Evolutionary conservation across 257 asterid genomes (phyloP).

Genomic region (Solanum habrochaites): DNA sequence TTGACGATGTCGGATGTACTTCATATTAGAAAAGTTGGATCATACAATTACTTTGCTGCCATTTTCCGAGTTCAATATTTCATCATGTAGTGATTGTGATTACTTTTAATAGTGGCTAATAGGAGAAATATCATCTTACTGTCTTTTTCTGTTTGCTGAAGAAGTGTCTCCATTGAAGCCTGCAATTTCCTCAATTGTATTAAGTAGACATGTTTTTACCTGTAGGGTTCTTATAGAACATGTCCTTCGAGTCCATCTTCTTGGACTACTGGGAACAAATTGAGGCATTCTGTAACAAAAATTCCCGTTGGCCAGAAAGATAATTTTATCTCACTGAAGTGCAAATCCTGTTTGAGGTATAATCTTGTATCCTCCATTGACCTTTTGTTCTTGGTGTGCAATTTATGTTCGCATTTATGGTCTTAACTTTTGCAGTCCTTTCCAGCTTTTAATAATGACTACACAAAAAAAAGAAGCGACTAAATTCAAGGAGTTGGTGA

Average conservation of each 20-base stretch:
- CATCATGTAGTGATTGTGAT: background rate
- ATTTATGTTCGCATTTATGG: background rate
- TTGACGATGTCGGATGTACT: background rate
- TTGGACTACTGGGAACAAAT: conserved; percentile 8
- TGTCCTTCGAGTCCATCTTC: conserved; percentile 1
- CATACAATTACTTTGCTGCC: background rate
- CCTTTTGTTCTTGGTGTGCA: background rate
- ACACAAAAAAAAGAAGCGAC: background rate
- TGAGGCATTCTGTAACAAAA: conserved; percentile 1
- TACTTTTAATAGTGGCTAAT: background rate
- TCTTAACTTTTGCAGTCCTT: background rate
- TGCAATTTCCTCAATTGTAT: background rate
- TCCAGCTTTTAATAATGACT: background rate
- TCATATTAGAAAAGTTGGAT: background rate
- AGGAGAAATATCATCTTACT: background rate
- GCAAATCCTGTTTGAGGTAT: conserved; percentile 16
- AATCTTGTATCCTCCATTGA: background rate
- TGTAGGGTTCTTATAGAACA: conserved; percentile 18
- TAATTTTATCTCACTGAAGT: conserved; percentile 7
- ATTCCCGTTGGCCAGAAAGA: background rate
- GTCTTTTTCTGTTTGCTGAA: background rate
- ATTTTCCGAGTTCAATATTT: background rate
- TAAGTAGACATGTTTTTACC: background rate
- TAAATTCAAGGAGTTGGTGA: background rate
- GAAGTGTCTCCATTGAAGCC: background rate